Base-by-base conservation (phyloP, 768 basidiomycete species). In the Lactarius indigo region DNA sequence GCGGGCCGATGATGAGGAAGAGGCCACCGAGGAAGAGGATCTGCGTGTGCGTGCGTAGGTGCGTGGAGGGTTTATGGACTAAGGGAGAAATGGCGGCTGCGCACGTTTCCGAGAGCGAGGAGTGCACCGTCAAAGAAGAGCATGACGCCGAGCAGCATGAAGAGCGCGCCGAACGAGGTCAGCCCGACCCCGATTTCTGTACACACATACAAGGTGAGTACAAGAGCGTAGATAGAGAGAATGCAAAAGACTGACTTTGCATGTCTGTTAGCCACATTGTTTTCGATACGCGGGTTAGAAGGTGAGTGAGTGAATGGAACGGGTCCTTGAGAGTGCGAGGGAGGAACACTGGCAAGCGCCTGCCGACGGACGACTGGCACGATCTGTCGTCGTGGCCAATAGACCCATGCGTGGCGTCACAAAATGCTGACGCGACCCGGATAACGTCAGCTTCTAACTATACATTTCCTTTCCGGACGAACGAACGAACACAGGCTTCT, bases 41-140 rank as follows among this genome's bases (percentile, higher is more conserved):
- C 96, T 97, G 73, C n/a, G 65, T 37, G 35, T 9, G 17, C 33
- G 23, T 15, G 17, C 23, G 20, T 18, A 2, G 20, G 6, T 42
- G 17, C 41, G 57, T 26, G 23, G 35, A 47, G n/a, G 10, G 35
- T 39, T 39, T 12, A 17, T 15, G 63, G 31, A 7, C 57, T 58
- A 64, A 39, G 56, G 37, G 44, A 55, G 44, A 10, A 69, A 44
- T 44, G 57, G 20, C 26, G 18, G 5, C 26, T n/a, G 78, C 85
- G 69, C 76, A 97, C 96, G 75, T 99, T 98, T 74, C 96, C 96
- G n/a, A 99, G 86, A 26, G 97, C 96, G 50, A 98, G 83, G 30
- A 99, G 83, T 10, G 94, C 92, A 59, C 93, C 94, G 79, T 99
- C 97, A 70, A 99, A 98, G 80, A 99, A 89, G 70, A 98, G 85